phyloP scores from a whole-genome alignment of 371 early-diverging fungal species.

The Choanephora cucurbitarum region DNA sequence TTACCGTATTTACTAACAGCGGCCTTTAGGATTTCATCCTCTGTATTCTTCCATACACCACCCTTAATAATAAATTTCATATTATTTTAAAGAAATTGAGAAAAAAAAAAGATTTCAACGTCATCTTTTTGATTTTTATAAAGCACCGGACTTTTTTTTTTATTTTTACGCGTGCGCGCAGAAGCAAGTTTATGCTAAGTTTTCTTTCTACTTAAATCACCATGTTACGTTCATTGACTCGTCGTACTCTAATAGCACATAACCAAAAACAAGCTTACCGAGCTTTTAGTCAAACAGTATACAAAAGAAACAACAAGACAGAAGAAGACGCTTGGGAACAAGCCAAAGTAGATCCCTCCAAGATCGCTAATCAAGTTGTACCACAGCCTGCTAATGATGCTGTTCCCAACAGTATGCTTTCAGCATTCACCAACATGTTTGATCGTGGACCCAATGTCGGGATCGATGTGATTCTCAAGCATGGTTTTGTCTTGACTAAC shows the following conservation, averaged over 20 bases:
- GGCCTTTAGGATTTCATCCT: constrained; percentile 97
- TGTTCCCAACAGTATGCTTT: constrained; percentile 33
- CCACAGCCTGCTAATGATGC: constrained; percentile 25
- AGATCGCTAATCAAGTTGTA: constrained; percentile 24
- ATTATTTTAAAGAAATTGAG: neutral
- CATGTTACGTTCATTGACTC: too few species aligned
- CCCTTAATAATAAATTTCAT: constrained; percentile 60
- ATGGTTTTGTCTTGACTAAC: constrained; percentile 54
- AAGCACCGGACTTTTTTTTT: too few species aligned
- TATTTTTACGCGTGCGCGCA: too few species aligned
- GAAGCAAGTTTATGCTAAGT: too few species aligned
- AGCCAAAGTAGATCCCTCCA: constrained; percentile 18
- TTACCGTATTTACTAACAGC: constrained; percentile 98
- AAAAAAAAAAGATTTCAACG: neutral
- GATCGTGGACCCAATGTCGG: constrained; percentile 53
- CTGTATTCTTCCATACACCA: constrained; percentile 90
- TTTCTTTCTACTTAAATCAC: too few species aligned
- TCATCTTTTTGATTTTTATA: neutral
- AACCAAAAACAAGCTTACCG: too few species aligned
- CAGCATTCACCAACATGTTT: constrained; percentile 55
- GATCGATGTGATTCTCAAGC: constrained; percentile 46
- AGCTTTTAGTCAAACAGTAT: too few species aligned
- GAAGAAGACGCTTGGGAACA: constrained; percentile 22
- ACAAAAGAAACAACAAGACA: too few species aligned
- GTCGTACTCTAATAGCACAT: too few species aligned